Conservation (phyloP, 225 moss, liverwort and hornwort species). For the Pseudoscleropodium purum region DNA sequence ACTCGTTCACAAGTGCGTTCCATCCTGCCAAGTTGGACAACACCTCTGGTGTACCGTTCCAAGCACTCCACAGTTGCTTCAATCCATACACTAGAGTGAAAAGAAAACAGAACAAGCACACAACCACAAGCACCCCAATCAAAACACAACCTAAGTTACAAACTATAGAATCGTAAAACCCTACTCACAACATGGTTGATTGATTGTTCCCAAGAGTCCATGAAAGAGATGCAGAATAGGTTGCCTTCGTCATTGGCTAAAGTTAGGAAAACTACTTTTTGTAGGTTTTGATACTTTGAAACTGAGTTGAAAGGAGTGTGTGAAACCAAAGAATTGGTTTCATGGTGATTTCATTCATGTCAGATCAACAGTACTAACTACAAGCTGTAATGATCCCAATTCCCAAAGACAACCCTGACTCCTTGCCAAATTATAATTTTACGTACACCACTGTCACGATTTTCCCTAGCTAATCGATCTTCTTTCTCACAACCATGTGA, state of each 20-base stretch:
- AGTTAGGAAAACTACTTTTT: too few species aligned
- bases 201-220: too few species aligned
- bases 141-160: not conserved
- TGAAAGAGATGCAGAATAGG: not conserved
- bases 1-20: not conserved
- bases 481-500: not conserved
- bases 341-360: not conserved
- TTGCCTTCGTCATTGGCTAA: too few species aligned
- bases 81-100: not conserved
- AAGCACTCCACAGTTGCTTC: slow-evolving; percentile 10
- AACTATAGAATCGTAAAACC: not conserved
- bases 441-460: not conserved
- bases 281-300: not conserved
- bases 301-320: not conserved
- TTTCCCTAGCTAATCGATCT: not conserved
- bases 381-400: not conserved
- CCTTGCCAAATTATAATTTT: too few species aligned
- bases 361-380: not conserved
- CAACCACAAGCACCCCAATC: not conserved
- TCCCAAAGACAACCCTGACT: not conserved
- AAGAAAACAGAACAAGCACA: not conserved
- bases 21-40: slow-evolving; percentile 14
- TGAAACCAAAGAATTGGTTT: not conserved
- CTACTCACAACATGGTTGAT: not conserved
- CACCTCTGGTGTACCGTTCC: slow-evolving; percentile 4